Base-by-base conservation (phyloP, 2,329 filamentous ascomycete genomes). In the Aspergillus sp. region DNA sequence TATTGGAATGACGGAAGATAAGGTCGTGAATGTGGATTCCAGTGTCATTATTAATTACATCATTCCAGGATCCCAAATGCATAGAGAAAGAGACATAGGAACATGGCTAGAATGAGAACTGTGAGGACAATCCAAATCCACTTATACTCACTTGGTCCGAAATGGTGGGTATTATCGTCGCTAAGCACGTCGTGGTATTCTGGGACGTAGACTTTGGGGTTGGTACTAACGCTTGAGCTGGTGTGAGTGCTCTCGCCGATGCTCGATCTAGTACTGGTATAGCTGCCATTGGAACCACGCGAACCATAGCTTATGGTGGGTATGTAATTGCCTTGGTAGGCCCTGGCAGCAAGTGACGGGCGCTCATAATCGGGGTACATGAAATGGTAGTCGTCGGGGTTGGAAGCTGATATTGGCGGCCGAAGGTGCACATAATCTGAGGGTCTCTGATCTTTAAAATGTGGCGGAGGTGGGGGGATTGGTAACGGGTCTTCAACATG, bases 81-180 rank as follows among this genome's bases (percentile, higher is more conserved):
- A 41, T 65, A 68, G 51, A 66, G 60, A 40, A 65, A 69, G 11
- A 66, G 61, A 57, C 63, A 66, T 2, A 66, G 50, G 37, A 66
- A 66, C 62, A 69, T 65, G 54, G 60, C 56, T 19, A 64, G 24
- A 11, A 66, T 46, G 22, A 66, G 51, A 22, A 68, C 2, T 13
- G 61, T 60, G 17, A 69, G 58, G 17, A 58, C 8, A 24, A 64
- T 64, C 60, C 51, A 68, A 15, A 68, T 54, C 60, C 60, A 66
- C 56, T 60, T 68, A 48, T 58, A 67, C 67, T 66, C 63, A 69
- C 65, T 56, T n/a, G 52, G 7, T 34, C n/a, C 22, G 33, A 51
- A 24, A 22, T 56, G 24, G 37, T 50, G 53, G 12, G 34, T 9
- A n/a, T 20, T 30, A 19, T 54, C 41, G 39, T 44, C 40, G 19